Evolutionary conservation across 2,329 filamentous ascomycete species (phyloP).

Genomic region (Colletotrichum karsti): DNA sequence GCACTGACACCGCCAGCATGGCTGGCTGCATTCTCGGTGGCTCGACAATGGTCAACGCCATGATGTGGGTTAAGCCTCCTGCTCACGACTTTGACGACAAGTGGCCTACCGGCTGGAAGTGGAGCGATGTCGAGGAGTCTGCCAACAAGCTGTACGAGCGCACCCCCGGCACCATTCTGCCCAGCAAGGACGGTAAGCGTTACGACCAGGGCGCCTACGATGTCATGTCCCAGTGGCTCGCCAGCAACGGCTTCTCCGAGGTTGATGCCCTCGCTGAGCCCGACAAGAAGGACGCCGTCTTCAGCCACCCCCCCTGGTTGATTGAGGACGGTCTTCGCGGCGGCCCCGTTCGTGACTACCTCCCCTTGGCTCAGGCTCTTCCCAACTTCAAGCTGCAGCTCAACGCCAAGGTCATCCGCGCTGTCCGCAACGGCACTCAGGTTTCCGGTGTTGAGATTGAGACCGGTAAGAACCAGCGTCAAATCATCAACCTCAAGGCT

Average conservation of each 20-base stretch:
- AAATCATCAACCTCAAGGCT: constrained; percentile 32
- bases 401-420: constrained; percentile 32
- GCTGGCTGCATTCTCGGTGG: constrained; percentile 43
- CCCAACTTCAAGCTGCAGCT: constrained; percentile 46
- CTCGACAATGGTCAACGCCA: constrained; percentile 37
- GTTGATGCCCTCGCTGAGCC: constrained; percentile 29
- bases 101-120: constrained; percentile 32
- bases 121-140: constrained; percentile 28
- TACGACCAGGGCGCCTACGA: constrained; percentile 31
- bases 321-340: constrained; percentile 30
- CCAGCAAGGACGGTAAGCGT: constrained; percentile 30
- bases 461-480: constrained; percentile 26
- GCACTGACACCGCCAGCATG: constrained; percentile 36
- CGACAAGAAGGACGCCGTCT: constrained; percentile 29
- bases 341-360: constrained; percentile 43
- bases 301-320: constrained; percentile 31
- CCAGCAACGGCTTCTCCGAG: constrained; percentile 28
- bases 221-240: constrained; percentile 27
- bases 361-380: constrained; percentile 41
- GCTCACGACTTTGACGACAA: constrained; percentile 29
- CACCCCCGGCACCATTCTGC: constrained; percentile 29
- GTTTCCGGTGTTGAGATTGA: constrained; percentile 42
- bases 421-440: constrained; percentile 36
- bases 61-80: constrained; percentile 35
- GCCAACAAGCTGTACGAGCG: constrained; percentile 31